A percentile compares a stretch with the other conserved stretches of the same genome.
Evolutionary conservation across 2,329 filamentous ascomycete species (phyloP).

Genomic region (Arachnopeziza araneosa): DNA sequence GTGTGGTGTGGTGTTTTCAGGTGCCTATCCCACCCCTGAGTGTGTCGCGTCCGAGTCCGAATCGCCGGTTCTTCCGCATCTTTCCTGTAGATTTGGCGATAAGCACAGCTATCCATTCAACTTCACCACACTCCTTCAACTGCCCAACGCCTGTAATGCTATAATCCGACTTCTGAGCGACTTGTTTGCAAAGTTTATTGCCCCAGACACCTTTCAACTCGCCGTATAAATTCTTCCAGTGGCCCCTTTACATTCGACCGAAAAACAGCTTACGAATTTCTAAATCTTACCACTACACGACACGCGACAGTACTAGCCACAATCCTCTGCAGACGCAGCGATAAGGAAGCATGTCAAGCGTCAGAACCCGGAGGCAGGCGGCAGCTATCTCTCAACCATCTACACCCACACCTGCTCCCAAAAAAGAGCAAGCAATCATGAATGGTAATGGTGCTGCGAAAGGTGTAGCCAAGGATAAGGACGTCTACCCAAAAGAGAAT

Average conservation of each 20-base stretch:
- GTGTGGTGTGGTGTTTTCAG: neutral
- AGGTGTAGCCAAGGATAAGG: slow-evolving; percentile 25
- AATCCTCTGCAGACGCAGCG: neutral
- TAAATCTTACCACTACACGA: slow-evolving; percentile 5
- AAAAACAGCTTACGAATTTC: slow-evolving; percentile 6
- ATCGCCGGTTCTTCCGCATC: neutral
- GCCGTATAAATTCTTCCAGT: neutral
- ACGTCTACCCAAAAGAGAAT: slow-evolving; percentile 53
- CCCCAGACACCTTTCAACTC: neutral
- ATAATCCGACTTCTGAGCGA: neutral
- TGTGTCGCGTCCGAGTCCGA: neutral
- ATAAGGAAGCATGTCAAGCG: slow-evolving; percentile 24
- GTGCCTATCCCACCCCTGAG: too few relatives aligned
- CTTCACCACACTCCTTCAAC: slow-evolving; percentile 22
- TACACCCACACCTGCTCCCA: slow-evolving; percentile 24
- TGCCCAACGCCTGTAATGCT: slow-evolving; percentile 1
- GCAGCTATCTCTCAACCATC: slow-evolving; percentile 25
- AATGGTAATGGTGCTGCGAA: slow-evolving; percentile 44
- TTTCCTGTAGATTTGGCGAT: slow-evolving; percentile 2
- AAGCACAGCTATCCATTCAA: slow-evolving; percentile 15
- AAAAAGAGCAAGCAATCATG: slow-evolving; percentile 25
- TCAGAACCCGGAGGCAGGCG: slow-evolving; percentile 29
- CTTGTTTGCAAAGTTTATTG: neutral
- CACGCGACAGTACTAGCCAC: slow-evolving; percentile 13
- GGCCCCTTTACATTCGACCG: neutral